These are phyloP conservation scores for Pythium volutum DNA, from an alignment of 352 stramenopile genomes.

Conservation along the genomic window DNA sequence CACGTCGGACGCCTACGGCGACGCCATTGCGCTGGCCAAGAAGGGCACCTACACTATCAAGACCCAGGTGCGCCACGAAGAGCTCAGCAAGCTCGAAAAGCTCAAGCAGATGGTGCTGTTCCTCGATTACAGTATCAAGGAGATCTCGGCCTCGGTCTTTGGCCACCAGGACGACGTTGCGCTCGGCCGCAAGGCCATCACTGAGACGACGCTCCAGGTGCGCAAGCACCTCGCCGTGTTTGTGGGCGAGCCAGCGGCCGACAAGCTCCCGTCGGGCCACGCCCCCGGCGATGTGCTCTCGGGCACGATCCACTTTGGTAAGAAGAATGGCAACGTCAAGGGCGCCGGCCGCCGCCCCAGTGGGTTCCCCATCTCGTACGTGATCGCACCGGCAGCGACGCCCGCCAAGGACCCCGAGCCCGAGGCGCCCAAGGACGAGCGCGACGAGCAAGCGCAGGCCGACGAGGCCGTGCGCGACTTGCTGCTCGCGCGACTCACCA, in stretches of 20 bases:
- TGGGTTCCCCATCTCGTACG: conserved; percentile 74
- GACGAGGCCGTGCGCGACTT: conserved; percentile 76
- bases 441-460: conserved; percentile 56
- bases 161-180: conserved; percentile 64
- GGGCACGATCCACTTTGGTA: conserved; percentile 71
- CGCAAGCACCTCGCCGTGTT: conserved; percentile 73
- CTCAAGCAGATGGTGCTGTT: conserved; percentile 81
- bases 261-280: conserved; percentile 64
- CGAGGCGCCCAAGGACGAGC: conserved; percentile 66
- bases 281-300: conserved; percentile 58
- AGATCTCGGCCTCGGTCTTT: conserved; percentile 58
- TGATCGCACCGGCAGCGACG: conserved; percentile 58
- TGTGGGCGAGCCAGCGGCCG: conserved; percentile 59
- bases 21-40: conserved; percentile 69
- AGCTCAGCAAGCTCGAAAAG: conserved; percentile 77
- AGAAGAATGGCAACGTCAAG: conserved; percentile 63
- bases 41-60: conserved; percentile 83
- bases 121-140: conserved; percentile 69
- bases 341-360: conserved; percentile 55
- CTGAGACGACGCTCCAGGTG: conserved; percentile 40
- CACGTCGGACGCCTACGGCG: conserved; percentile 82
- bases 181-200: conserved; percentile 53
- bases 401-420: conserved; percentile 60
- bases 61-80: conserved; percentile 77
- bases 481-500: conserved; percentile 59